Base-by-base conservation (phyloP, 1,284 basidiomycete species). In the Paramarasmius palmivorus region DNA sequence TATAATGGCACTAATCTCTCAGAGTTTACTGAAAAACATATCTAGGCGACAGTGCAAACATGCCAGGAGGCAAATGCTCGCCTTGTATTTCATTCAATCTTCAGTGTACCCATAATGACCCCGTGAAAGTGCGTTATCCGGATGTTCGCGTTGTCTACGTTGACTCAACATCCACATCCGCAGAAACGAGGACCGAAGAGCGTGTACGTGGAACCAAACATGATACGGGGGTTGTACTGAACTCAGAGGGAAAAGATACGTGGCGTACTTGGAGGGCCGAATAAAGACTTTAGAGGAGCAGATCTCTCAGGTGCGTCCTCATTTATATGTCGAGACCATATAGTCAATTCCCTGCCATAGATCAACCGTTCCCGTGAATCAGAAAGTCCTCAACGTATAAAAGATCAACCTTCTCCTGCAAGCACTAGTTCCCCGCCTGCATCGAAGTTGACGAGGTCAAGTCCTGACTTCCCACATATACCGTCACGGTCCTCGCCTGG, bases 141-240 rank as follows among this genome's bases (percentile, higher is more conserved):
- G 3, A 5, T 44, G 23, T 25, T 26, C 20, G 15, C n/a, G 15
- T 26, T n/a, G 22, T 12, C 9, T 9, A 40, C 25, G 9, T 6
- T 26, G 8, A 26, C 25, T 46, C n/a, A n/a, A n/a, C n/a, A n/a
- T n/a, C n/a, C n/a, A n/a, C n/a, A n/a, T n/a, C n/a, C n/a, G n/a
- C n/a, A 46, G 44, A 46, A 46, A 46, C 44, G 44, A 29, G 44
- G 44, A 5, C 44, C 44, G 12, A 46, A 46, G 26, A 46, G 44
- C 44, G 25, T 46, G 44, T 46, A 46, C 9, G 44, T 46, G 19
- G 9, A 14, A 29, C 15, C 17, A 9, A 29, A 10, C 12, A 17
- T 14, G 25, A 8, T 29, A 5, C 32, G 22, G 25, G 25, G 14
- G 10, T 4, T 14, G 17, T n/a, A 29, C 12, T 19, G 10, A 15